Conservation (phyloP, 2,329 filamentous ascomycete species). For the Talaromyces funiculosus region DNA sequence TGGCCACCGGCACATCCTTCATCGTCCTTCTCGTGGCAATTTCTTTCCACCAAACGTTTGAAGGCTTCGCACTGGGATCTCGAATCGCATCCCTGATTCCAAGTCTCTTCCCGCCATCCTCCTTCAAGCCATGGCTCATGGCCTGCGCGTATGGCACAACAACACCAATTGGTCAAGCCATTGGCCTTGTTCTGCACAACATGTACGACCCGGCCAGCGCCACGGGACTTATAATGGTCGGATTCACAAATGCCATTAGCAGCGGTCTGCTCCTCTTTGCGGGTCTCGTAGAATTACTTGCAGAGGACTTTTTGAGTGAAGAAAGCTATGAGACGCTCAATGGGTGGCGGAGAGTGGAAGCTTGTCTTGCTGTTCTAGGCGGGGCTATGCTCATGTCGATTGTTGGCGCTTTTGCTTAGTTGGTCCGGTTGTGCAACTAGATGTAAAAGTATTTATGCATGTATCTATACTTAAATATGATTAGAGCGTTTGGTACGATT, state of each 20-base stretch:
- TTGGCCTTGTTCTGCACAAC: slow-evolving; percentile 70
- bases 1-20: slow-evolving; percentile 73
- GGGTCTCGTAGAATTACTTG: slow-evolving; percentile 74
- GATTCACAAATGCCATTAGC: slow-evolving; percentile 81
- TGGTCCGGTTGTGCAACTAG: neutral
- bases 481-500: neutral
- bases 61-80: slow-evolving; percentile 77
- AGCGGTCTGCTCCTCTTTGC: slow-evolving; percentile 76
- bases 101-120: slow-evolving; percentile 60
- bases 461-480: neutral
- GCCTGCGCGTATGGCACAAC: slow-evolving; percentile 60
- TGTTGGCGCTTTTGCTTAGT: slow-evolving; percentile 59
- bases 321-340: slow-evolving; percentile 56
- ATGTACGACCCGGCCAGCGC: slow-evolving; percentile 75
- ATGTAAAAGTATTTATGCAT: neutral
- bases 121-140: slow-evolving; percentile 69
- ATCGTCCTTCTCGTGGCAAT: slow-evolving; percentile 75
- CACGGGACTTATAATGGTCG: slow-evolving; percentile 72
- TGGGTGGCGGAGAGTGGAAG: slow-evolving; percentile 55
- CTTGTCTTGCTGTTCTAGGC: slow-evolving; percentile 56
- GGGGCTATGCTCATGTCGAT: slow-evolving; percentile 61
- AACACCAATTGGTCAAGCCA: slow-evolving; percentile 77
- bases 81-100: slow-evolving; percentile 73
- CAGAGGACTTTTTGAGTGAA: slow-evolving; percentile 73
- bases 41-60: slow-evolving; percentile 80